Conservation (phyloP, 2,329 filamentous ascomycete genomes). For the Capronia epimyces region DNA sequence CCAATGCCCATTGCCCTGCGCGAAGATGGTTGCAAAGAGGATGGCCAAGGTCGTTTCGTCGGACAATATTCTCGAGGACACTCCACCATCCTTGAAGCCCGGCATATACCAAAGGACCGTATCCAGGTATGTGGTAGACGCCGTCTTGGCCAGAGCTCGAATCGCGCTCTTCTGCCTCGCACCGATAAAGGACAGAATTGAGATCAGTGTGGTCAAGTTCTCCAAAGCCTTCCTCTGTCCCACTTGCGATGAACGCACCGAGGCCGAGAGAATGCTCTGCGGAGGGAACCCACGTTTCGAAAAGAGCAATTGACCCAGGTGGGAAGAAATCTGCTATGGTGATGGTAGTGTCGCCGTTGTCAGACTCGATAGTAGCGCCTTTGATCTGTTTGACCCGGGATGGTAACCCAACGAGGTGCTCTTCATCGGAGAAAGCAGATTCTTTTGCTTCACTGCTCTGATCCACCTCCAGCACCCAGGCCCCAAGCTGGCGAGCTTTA, state of each 20-base stretch:
- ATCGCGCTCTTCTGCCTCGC: slow-evolving; percentile 81
- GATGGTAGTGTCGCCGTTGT: slow-evolving; percentile 70
- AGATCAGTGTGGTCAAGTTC: slow-evolving; percentile 72
- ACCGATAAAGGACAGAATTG: slow-evolving; percentile 87
- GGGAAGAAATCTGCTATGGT: slow-evolving; percentile 77
- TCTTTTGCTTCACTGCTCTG: slow-evolving; percentile 63
- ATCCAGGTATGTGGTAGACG: slow-evolving; percentile 78
- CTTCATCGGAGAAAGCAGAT: slow-evolving; percentile 61
- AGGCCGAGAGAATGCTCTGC: slow-evolving; percentile 78
- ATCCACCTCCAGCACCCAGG: slow-evolving; percentile 89
- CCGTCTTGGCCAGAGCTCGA: slow-evolving; percentile 74
- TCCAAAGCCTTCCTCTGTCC: slow-evolving; percentile 70
- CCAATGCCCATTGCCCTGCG: slow-evolving; percentile 84
- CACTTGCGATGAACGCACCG: slow-evolving; percentile 79
- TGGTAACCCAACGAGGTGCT: slow-evolving; percentile 72
- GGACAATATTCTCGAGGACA: slow-evolving; percentile 74
- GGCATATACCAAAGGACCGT: slow-evolving; percentile 84
- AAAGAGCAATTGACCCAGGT: slow-evolving; percentile 87
- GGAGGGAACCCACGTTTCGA: slow-evolving; percentile 91
- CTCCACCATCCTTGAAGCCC: slow-evolving; percentile 99
- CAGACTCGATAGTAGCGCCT: slow-evolving; percentile 66
- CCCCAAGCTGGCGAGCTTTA: slow-evolving; percentile 76
- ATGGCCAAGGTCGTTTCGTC: slow-evolving; percentile 85
- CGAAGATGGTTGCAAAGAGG: slow-evolving; percentile 89
- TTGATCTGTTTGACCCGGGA: slow-evolving; percentile 70